phyloP scores from a whole-genome alignment of 768 basidiomycete genomes.

The Tulasnella sp. region DNA sequence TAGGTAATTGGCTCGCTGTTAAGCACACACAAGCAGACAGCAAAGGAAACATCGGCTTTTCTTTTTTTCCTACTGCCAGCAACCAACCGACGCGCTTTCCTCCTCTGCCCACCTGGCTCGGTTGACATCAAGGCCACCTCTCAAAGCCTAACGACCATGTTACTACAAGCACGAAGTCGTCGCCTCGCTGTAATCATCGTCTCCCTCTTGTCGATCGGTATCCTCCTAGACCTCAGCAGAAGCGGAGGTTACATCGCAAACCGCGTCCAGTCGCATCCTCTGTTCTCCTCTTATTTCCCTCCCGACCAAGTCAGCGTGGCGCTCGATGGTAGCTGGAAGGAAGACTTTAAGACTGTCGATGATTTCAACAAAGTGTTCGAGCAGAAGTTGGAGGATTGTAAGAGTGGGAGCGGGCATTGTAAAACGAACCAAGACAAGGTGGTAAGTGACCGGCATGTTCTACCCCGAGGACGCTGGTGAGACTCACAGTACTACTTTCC shows the following conservation, averaged over 20 bases:
- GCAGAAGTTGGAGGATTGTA: neutral
- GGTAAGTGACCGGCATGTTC: neutral
- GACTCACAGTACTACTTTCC: neutral
- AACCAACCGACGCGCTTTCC: too few relatives aligned
- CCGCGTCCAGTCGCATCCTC: neutral
- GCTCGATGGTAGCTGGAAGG: constrained; percentile 15
- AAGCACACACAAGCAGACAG: too few relatives aligned
- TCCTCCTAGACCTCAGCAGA: neutral
- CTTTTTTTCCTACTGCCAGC: too few relatives aligned
- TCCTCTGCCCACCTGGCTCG: too few relatives aligned
- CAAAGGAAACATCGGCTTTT: too few relatives aligned
- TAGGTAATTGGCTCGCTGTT: too few relatives aligned
- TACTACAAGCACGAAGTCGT: neutral
- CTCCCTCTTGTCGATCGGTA: neutral
- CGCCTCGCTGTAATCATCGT: neutral
- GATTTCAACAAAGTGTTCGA: constrained; percentile 3
- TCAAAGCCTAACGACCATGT: neutral
- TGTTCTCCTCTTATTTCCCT: neutral
- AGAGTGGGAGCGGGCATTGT: neutral
- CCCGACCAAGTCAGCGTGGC: constrained; percentile 1
- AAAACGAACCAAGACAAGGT: constrained; percentile 1
- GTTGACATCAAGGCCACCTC: too few relatives aligned
- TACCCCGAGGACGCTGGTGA: neutral
- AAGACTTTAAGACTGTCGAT: neutral
- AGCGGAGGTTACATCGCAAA: neutral